Base-by-base conservation (phyloP, 495 filamentous ascomycete genomes). In the Trichocladium uniseriatum region DNA sequence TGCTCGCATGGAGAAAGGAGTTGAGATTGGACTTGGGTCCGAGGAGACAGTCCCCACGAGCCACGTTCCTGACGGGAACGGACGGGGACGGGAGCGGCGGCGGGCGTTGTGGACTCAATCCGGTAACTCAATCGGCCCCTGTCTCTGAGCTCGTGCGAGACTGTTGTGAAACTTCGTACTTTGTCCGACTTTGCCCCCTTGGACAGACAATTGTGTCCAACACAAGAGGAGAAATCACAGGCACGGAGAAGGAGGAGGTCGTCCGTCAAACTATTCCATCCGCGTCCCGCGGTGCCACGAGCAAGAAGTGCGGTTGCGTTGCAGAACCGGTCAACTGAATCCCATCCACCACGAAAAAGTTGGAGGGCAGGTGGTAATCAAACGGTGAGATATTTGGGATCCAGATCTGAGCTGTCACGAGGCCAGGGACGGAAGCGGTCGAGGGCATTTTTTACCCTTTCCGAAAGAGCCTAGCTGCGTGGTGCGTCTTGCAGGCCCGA, bases 301-400 rank as follows among this genome's bases (percentile, higher is more conserved):
- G 24, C 22, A 22, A 27, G 29, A 48, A 14, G 49, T 51, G 53
- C 45, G 53, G 49, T 56, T 48, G 45, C 49, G 28, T 47, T 45
- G 53, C 53, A 52, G 44, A 44, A 55, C 49, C 53, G 53, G 53
- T 56, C 34, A 56, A 48, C 38, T 39, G 14, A 45, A 40, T 29
- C 15, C 19, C 36, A 29, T 21, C 19, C 41, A 24, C 39, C n/a
- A 35, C 32, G 35, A 44, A 6, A 8, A 49, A 19, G 37, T 34
- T 9, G 49, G 49, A 29, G 43, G 37, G 43, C 49, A 36, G 21
- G 18, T 28, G 31, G 18, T 28, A 40, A 47, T 52, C 49, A 52
- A 42, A 4, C 8, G 43, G 35, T 37, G 36, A 50, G 38, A 54
- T n/a, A n/a, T n/a, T 54, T 54, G 41, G 19, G 3, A 50, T 21